Evolutionary conservation across 495 filamentous ascomycete genomes (phyloP), one percentile per base, ranked within the genome.

Genomic region (Cudoniella acicularis): DNA sequence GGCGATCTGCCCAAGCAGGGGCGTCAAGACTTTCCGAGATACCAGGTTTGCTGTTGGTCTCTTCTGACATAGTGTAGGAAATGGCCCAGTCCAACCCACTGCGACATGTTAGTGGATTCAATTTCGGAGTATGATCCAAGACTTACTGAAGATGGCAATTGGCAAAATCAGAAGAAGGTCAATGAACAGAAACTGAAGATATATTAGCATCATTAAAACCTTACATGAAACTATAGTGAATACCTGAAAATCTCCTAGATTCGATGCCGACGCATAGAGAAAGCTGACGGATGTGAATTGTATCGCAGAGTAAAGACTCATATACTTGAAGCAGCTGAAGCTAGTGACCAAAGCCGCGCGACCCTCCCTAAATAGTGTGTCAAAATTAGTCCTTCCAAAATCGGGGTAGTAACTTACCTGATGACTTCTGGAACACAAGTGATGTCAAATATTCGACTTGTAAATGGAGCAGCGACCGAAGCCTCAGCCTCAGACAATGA

Each of bases 271-370:
- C 4, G 91, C 89, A 71, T 99, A 99, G 22, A 99, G 77, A 67
- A 99, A 96, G 83, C 90, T 96, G 69, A 99, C 95, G 1, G 91
- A 88, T n/a, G 91, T 95, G 77, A 99, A 99, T 72, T 99, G 95
- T 52, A 99, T 99, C 4, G 94, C 94, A 3, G 93, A 97, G 73
- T 99, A 99, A 59, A 99, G 74, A 66, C 91, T 96, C 95, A 99
- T 99, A 71, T 92, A 99, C 72, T 99, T 99, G 77, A 99, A 99
- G 76, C 95, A 99, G 74, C 90, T 96, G 74, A 99, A 99, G 69
- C 92, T 97, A 24, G 95, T 99, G 6, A 97, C 92, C 17, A 99
- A 79, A 48, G 95, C 88, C 46, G 93, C 93, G 59, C 95, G 86
- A 3, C 95, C 95, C 77, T 99, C 95, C 23, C 89, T 89, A 59